These are phyloP conservation scores for Peronosclerospora sorghi DNA, from an alignment of 352 stramenopile genomes.

Conservation along the genomic window DNA sequence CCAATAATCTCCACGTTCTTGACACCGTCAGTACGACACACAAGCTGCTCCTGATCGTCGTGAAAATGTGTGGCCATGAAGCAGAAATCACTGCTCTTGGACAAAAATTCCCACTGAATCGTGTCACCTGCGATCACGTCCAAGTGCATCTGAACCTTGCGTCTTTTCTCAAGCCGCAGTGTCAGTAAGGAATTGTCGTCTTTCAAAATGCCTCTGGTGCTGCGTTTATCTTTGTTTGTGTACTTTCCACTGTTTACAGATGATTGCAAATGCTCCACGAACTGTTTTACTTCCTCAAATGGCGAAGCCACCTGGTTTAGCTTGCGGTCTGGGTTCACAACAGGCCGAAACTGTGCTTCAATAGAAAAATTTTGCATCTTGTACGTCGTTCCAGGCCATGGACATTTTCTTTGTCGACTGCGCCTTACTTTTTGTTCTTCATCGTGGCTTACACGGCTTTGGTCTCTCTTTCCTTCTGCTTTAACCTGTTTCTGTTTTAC, in stretches of 20 bases:
- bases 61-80: slow-evolving; percentile 54
- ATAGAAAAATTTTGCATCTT: slow-evolving; percentile 63
- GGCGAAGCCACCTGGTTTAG: slow-evolving; percentile 37
- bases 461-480: slow-evolving; percentile 18
- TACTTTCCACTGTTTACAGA: slow-evolving; percentile 23
- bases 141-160: slow-evolving; percentile 73
- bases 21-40: slow-evolving; percentile 47
- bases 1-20: slow-evolving; percentile 55
- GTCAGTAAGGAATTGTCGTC: slow-evolving; percentile 13
- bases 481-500: slow-evolving; percentile 46
- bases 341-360: slow-evolving; percentile 39
- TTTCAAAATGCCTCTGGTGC: slow-evolving; percentile 1
- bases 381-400: slow-evolving; percentile 62
- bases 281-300: slow-evolving; percentile 43
- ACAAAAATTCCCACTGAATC: slow-evolving; percentile 50
- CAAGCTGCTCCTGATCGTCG: slow-evolving; percentile 33
- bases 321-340: slow-evolving; percentile 39
- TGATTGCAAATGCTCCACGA: slow-evolving; percentile 42
- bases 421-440: slow-evolving; percentile 18
- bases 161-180: slow-evolving; percentile 39
- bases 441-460: slow-evolving; percentile 14
- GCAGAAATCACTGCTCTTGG: slow-evolving; percentile 47
- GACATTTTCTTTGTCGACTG: slow-evolving; percentile 27
- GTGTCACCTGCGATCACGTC: slow-evolving; percentile 55
- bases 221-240: slow-evolving; percentile 7